A percentile compares a stretch with the other conserved stretches of the same genome.
phyloP scores from a whole-genome alignment of 768 basidiomycete species.

The Coprinopsis cinerea region DNA sequence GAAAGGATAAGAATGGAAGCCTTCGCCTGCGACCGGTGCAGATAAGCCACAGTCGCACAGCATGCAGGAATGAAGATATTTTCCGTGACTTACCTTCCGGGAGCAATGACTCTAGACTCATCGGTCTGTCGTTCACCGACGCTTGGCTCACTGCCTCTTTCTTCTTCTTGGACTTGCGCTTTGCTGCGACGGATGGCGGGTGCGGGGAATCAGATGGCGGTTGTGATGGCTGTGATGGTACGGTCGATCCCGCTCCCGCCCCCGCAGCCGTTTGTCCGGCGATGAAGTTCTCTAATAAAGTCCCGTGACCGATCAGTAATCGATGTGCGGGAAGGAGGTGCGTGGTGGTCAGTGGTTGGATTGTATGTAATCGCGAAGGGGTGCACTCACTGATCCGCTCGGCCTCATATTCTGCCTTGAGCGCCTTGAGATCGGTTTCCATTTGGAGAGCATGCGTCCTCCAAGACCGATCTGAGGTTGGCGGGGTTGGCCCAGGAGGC shows the following conservation, averaged over 20 bases:
- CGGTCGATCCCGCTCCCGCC: neutral
- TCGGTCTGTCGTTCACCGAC: neutral
- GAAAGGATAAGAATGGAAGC: too few relatives aligned
- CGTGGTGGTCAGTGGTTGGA: too few relatives aligned
- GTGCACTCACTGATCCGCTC: conserved; percentile 34
- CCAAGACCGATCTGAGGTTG: conserved; percentile 28
- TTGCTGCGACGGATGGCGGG: neutral
- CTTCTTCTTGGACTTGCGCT: conserved; percentile 1
- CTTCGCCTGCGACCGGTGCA: too few relatives aligned
- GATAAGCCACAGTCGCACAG: neutral
- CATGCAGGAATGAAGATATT: neutral
- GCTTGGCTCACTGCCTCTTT: neutral
- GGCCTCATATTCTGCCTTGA: conserved; percentile 35
- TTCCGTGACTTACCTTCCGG: neutral
- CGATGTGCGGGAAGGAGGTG: too few relatives aligned
- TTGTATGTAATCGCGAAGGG: too few relatives aligned
- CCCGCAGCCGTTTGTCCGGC: neutral
- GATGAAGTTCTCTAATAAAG: neutral
- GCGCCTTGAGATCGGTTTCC: conserved; percentile 30
- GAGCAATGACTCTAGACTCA: neutral
- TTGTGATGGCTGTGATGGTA: neutral
- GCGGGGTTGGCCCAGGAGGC: conserved; percentile 15
- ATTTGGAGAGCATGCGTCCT: conserved; percentile 34
- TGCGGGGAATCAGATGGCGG: neutral
- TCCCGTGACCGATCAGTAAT: too few relatives aligned